Conservation (phyloP, 768 basidiomycete species). For the Sarcodon aspratus region DNA sequence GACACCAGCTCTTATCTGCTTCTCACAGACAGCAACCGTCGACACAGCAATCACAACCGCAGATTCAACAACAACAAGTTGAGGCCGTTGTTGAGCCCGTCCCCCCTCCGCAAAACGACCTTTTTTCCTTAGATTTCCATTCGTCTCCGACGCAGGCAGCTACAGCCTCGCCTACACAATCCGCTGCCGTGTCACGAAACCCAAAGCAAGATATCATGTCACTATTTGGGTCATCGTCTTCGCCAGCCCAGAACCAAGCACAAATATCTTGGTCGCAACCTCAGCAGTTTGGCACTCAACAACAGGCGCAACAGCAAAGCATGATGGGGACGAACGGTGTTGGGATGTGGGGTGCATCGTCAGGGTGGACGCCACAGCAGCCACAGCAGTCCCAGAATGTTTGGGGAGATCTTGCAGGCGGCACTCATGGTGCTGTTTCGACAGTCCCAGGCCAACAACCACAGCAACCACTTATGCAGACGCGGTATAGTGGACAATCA, state of each 20-base stretch:
- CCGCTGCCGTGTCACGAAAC: conserved; percentile 44
- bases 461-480: conserved; percentile 14
- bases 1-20: background rate
- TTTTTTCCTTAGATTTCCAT: conserved; percentile 85
- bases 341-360: conserved; percentile 55
- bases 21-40: background rate
- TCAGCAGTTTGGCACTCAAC: conserved; percentile 6
- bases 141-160: conserved; percentile 30
- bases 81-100: conserved; percentile 16
- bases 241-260: conserved; percentile 20
- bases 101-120: conserved; percentile 38
- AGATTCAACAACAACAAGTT: conserved; percentile 7
- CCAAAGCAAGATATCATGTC: conserved; percentile 81
- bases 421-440: background rate
- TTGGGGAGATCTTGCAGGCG: conserved; percentile 18
- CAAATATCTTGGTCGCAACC: conserved; percentile 7
- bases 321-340: conserved; percentile 44
- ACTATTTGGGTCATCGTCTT: conserved; percentile 39
- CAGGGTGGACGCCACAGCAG: conserved; percentile 43
- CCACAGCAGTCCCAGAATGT: conserved; percentile 17
- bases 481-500: conserved; percentile 17
- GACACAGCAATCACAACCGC: conserved; percentile 4
- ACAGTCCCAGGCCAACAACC: conserved; percentile 17
- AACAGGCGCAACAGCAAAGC: conserved; percentile 14
- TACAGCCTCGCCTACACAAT: conserved; percentile 12